Evolutionary conservation across 164 flowering plant genomes (phyloP).

Genomic region (Kingdonia uniflora): DNA sequence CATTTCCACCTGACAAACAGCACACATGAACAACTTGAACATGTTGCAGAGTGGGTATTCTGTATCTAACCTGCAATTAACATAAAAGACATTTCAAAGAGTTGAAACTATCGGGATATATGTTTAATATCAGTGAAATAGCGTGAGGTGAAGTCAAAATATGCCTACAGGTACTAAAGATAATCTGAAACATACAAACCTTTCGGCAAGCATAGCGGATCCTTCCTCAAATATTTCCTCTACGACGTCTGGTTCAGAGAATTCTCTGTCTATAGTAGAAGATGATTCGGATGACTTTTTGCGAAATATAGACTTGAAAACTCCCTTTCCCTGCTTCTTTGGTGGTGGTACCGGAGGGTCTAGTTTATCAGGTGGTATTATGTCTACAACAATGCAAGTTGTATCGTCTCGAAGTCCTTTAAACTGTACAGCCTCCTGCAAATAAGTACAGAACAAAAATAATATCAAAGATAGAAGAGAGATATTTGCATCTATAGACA

Average conservation of each 20-base stretch:
- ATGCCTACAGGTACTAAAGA: background rate
- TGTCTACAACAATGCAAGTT: slow-evolving; percentile 88
- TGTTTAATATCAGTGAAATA: background rate
- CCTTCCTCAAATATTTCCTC: slow-evolving; percentile 92
- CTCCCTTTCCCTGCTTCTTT: slow-evolving; percentile 74
- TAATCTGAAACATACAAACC: slow-evolving; percentile 33
- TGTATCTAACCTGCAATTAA: slow-evolving; percentile 65
- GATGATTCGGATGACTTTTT: slow-evolving; percentile 58
- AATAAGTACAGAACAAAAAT: slow-evolving; percentile 4
- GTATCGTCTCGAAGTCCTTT: slow-evolving; percentile 97
- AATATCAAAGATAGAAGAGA: background rate
- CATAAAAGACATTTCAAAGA: slow-evolving; percentile 1
- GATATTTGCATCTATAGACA: background rate
- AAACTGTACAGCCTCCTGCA: slow-evolving; percentile 66
- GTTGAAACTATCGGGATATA: background rate
- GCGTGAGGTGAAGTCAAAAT: no score
- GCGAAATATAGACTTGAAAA: slow-evolving; percentile 76
- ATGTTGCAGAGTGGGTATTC: slow-evolving; percentile 93
- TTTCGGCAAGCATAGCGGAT: slow-evolving; percentile 90
- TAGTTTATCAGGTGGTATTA: slow-evolving; percentile 59
- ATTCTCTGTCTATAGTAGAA: slow-evolving; percentile 44
- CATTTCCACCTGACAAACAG: slow-evolving; percentile 86
- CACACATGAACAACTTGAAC: slow-evolving; percentile 93
- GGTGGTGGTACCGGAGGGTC: slow-evolving; percentile 47
- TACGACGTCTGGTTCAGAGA: slow-evolving; percentile 61